Percentiles rank a stretch among this genome's conserved stretches.
These are phyloP conservation scores for Parmelia sp. DNA, from an alignment of 495 filamentous ascomycete species.

Conservation along the genomic window DNA sequence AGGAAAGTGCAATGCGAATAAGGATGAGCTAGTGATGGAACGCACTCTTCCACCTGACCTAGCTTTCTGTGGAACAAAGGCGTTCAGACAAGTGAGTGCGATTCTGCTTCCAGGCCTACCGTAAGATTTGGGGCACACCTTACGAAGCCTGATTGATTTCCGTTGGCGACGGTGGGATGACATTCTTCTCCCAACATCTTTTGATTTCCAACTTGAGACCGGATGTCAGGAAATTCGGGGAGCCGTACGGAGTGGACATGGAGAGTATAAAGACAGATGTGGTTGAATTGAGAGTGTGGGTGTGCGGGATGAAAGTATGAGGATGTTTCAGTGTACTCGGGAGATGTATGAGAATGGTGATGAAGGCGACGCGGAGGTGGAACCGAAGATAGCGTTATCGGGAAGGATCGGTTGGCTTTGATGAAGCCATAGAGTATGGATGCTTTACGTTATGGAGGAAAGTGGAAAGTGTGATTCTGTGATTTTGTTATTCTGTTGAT, in stretches of 20 bases:
- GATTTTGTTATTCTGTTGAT: no score
- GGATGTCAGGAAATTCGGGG: neutral
- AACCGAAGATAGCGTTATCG: neutral
- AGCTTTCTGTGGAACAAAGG: neutral
- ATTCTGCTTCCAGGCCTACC: neutral
- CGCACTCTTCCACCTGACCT: neutral
- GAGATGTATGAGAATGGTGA: no score
- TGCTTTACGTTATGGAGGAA: neutral
- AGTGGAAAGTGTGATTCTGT: no score
- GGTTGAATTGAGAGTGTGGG: no score
- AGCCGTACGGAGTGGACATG: neutral
- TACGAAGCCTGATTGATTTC: neutral
- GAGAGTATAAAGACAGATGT: no score
- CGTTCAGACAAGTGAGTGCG: neutral
- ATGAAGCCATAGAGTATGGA: no score
- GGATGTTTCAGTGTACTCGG: no score
- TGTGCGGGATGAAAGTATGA: neutral
- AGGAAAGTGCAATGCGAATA: neutral
- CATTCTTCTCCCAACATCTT: neutral
- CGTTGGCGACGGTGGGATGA: neutral
- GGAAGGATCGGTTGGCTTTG: slow-evolving; percentile 7
- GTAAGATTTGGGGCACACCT: neutral
- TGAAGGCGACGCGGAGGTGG: neutral
- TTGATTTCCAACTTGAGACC: neutral
- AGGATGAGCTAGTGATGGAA: neutral